A percentile compares a stretch with the other conserved stretches of the same genome.
phyloP scores from a whole-genome alignment of 2,329 filamentous ascomycete species.

The Pseudogymnoascus sp. region DNA sequence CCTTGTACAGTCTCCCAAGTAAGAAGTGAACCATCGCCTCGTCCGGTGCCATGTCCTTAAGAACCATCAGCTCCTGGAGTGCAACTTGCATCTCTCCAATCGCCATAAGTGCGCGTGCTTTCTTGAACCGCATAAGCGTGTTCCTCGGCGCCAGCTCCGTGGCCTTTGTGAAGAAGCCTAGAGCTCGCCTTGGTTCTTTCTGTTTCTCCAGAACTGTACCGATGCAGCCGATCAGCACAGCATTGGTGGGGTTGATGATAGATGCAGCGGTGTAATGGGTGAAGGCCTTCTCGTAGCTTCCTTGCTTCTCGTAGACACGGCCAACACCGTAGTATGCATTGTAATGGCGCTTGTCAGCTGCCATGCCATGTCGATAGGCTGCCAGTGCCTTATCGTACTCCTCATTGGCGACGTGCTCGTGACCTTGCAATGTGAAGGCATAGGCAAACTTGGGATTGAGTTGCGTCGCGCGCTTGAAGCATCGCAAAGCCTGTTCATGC shows the following conservation, averaged over 20 bases:
- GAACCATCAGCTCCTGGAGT: conserved; percentile 72
- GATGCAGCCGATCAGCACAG: conserved; percentile 86
- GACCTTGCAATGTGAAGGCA: conserved; percentile 89
- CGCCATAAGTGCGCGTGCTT: conserved; percentile 77
- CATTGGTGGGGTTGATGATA: conserved; percentile 86
- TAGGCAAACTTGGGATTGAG: conserved; percentile 87
- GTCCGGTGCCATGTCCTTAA: conserved; percentile 87
- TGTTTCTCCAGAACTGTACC: conserved; percentile 84
- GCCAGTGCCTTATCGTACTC: conserved; percentile 92
- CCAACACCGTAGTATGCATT: conserved; percentile 95
- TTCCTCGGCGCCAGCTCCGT: conserved; percentile 74
- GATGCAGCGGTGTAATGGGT: conserved; percentile 85
- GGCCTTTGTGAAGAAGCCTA: conserved; percentile 75
- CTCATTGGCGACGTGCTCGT: conserved; percentile 92
- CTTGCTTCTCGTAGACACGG: conserved; percentile 79
- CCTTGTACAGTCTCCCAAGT: conserved; percentile 75
- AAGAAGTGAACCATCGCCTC: conserved; percentile 95
- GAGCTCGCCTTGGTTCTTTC: conserved; percentile 69
- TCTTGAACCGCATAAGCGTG: conserved; percentile 83
- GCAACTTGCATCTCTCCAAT: conserved; percentile 65
- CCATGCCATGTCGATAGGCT: conserved; percentile 78
- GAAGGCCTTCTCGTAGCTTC: conserved; percentile 84
- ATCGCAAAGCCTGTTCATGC: conserved; percentile 87
- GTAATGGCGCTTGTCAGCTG: conserved; percentile 83
- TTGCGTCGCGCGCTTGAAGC: conserved; percentile 91